These are phyloP conservation scores for Aureobasidium subglaciale DNA, from an alignment of 2,329 filamentous ascomycete species.

Conservation along the genomic window DNA sequence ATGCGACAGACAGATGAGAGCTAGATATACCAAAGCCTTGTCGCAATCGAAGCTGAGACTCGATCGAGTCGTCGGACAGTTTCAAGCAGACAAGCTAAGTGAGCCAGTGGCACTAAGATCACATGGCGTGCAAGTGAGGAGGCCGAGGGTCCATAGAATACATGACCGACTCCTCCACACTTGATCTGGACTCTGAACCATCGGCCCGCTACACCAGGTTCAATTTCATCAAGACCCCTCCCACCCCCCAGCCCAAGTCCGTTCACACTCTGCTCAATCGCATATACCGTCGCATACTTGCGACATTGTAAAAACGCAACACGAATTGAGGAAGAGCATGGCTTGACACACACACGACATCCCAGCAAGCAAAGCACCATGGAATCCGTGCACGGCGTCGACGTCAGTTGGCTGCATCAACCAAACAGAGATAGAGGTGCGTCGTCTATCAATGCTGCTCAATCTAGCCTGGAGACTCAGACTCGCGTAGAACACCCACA, in stretches of 20 bases:
- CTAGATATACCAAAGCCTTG: not conserved
- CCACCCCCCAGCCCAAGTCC: not conserved
- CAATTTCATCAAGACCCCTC: conserved; percentile 5
- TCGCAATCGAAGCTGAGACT: not conserved
- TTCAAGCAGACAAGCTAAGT: not conserved
- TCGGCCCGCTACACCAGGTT: conserved; percentile 2
- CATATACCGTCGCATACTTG: not conserved
- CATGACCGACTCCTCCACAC: conserved; percentile 3
- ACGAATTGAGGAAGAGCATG: conserved; percentile 7
- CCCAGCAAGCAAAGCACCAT: not conserved
- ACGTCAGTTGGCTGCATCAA: conserved; percentile 88
- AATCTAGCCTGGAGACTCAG: conserved; percentile 20
- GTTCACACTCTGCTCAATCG: not conserved
- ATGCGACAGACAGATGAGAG: not conserved
- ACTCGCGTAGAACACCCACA: conserved; percentile 30
- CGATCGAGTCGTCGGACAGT: not conserved
- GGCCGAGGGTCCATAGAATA: not conserved
- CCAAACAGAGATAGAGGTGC: conserved; percentile 62
- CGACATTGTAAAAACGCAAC: not conserved
- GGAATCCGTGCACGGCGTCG: conserved; percentile 59
- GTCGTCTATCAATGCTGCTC: conserved; percentile 23
- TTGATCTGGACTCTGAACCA: not conserved
- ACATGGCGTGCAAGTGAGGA: not conserved
- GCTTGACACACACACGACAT: not conserved
- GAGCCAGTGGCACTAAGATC: not conserved